These are phyloP conservation scores for Suillus lakei DNA, from an alignment of 768 basidiomycete genomes.

Conservation along the genomic window DNA sequence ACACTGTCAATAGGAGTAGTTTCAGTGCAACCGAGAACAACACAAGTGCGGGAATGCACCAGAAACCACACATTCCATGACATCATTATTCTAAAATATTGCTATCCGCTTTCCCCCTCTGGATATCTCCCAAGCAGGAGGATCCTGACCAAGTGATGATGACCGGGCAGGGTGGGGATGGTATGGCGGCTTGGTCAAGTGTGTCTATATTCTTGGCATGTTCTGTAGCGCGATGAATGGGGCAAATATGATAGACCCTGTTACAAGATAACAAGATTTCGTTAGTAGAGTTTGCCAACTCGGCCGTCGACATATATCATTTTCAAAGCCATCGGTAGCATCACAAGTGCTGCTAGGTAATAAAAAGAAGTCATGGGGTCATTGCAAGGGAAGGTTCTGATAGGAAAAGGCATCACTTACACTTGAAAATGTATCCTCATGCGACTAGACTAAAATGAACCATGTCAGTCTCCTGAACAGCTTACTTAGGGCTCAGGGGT, in stretches of 20 bases:
- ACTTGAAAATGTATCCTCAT: neutral
- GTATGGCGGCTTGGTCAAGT: neutral
- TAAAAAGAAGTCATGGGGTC: neutral
- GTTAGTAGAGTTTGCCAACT: neutral
- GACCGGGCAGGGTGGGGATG: neutral
- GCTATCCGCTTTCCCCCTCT: neutral
- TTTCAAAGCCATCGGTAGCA: no score
- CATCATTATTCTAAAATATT: neutral
- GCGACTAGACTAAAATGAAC: neutral
- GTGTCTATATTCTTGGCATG: no score
- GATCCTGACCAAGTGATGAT: neutral
- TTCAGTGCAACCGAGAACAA: neutral
- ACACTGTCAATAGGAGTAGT: neutral
- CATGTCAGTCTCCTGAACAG: neutral
- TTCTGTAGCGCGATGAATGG: neutral
- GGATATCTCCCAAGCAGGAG: neutral
- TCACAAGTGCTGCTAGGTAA: neutral
- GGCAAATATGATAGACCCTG: neutral
- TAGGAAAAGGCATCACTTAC: neutral
- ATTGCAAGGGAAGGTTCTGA: slow-evolving; percentile 1
- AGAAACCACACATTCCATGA: neutral
- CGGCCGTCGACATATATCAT: neutral
- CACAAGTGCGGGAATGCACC: neutral
- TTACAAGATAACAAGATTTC: neutral
- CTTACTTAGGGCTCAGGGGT: neutral